Conservation (phyloP, 1,284 basidiomycete species). For the Ganoderma leucocontextum region DNA sequence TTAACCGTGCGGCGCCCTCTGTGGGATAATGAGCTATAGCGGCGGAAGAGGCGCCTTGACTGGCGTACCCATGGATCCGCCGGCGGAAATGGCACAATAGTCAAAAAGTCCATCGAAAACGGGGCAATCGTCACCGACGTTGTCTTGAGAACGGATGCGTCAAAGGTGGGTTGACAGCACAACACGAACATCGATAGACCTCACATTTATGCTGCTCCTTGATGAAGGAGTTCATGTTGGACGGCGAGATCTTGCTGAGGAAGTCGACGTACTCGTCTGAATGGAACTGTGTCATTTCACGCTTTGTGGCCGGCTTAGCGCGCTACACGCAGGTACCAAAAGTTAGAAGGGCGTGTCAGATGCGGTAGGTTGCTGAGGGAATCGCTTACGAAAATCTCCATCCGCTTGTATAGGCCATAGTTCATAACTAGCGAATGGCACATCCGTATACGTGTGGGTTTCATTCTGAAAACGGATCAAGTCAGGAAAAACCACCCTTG, state of each 20-base stretch:
- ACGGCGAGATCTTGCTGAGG: conserved; percentile 83
- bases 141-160: conserved; percentile 56
- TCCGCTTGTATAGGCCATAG: conserved; percentile 96
- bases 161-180: neutral
- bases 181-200: neutral
- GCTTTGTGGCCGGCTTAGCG: conserved; percentile 98
- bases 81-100: conserved; percentile 98
- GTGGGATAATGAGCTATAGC: conserved; percentile 12
- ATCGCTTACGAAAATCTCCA: conserved; percentile 91
- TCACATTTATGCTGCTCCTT: conserved; percentile 97
- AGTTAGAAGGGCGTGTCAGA: neutral
- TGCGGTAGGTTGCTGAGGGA: neutral
- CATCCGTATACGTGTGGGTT: conserved; percentile 98
- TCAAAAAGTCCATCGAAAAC: conserved; percentile 99
- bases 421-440: conserved; percentile 99
- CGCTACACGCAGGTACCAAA: conserved; percentile 59
- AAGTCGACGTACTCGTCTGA: conserved; percentile 96
- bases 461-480: conserved; percentile 70
- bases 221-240: conserved; percentile 87
- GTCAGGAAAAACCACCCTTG: conserved; percentile 17
- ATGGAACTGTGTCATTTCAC: conserved; percentile 97
- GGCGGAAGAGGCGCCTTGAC: neutral
- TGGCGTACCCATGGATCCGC: conserved; percentile 95
- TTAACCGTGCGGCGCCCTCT: conserved; percentile 97
- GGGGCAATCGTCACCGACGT: conserved; percentile 96